Conservation (phyloP, 352 stramenopile species). For the Globisporangium uncinulatum region DNA sequence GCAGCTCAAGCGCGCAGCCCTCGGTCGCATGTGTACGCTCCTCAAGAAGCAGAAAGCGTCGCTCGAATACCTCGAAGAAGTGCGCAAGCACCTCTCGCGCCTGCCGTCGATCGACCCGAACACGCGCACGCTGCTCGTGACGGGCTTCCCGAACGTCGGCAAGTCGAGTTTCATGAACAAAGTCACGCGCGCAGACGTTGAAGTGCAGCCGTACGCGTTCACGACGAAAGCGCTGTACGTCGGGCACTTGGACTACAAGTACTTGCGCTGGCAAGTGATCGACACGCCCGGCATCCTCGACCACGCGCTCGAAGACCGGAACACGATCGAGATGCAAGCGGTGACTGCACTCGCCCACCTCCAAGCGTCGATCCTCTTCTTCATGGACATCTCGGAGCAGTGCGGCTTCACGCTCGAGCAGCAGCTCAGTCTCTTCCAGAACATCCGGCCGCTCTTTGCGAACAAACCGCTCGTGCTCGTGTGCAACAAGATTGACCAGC, state of each 20-base stretch:
- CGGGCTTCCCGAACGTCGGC: constrained; percentile 99
- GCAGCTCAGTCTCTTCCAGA: constrained; percentile 96
- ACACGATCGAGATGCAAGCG: constrained; percentile 99
- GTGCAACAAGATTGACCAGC: constrained; percentile 98
- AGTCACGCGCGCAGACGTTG: constrained; percentile 98
- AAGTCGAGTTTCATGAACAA: constrained; percentile 99
- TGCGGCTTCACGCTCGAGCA: constrained; percentile 99
- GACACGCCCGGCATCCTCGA: constrained; percentile 99
- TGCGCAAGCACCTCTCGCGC: constrained; percentile 98
- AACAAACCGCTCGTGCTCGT: constrained; percentile 99
- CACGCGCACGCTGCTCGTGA: constrained; percentile 97
- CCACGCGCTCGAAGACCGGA: constrained; percentile 98
- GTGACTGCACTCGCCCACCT: constrained; percentile 99
- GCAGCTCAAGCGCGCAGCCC: constrained; percentile 98
- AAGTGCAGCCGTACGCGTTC: constrained; percentile 99
- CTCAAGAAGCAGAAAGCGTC: constrained; percentile 99
- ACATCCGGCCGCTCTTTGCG: constrained; percentile 98
- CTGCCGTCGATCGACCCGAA: constrained; percentile 99
- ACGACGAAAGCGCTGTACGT: constrained; percentile 99
- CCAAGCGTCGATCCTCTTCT: constrained; percentile 98
- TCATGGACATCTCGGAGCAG: constrained; percentile 99
- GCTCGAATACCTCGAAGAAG: constrained; percentile 96
- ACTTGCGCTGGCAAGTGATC: constrained; percentile 99
- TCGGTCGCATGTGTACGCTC: constrained; percentile 99
- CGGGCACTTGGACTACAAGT: constrained; percentile 99